Conservation (phyloP, 169 alveolate species). For the Cryptosporidium baileyi region DNA sequence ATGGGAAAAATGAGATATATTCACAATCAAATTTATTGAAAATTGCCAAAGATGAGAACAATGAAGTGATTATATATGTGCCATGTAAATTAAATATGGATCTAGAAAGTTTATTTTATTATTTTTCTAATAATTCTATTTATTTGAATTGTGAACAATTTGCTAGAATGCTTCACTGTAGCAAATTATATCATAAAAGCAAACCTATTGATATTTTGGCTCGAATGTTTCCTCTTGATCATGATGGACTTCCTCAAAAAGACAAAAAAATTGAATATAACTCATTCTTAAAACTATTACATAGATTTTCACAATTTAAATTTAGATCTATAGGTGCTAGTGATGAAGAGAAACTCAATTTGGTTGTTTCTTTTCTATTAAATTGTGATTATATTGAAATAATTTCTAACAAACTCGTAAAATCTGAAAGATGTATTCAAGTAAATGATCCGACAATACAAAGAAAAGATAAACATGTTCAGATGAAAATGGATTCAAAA, state of each 20-base stretch:
- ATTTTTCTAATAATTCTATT: slow-evolving; percentile 35
- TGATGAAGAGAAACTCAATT: slow-evolving; percentile 51
- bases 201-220: slow-evolving; percentile 61
- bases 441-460: slow-evolving; percentile 50
- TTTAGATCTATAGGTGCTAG: slow-evolving; percentile 39
- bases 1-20: neutral
- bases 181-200: slow-evolving; percentile 53
- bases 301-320: slow-evolving; percentile 37
- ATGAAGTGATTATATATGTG: slow-evolving; percentile 51
- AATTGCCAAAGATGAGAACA: slow-evolving; percentile 38
- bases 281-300: slow-evolving; percentile 32
- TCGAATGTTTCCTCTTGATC: slow-evolving; percentile 42
- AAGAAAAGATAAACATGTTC: slow-evolving; percentile 36
- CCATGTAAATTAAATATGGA: slow-evolving; percentile 65
- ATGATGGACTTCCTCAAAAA: neutral
- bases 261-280: slow-evolving; percentile 5
- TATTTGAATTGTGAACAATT: slow-evolving; percentile 34
- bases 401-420: slow-evolving; percentile 1
- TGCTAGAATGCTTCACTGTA: slow-evolving; percentile 44
- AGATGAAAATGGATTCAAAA: slow-evolving; percentile 7
- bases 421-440: slow-evolving; percentile 46
- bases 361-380: slow-evolving; percentile 42
- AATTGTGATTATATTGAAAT: slow-evolving; percentile 25
- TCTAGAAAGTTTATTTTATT: slow-evolving; percentile 48
- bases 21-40: slow-evolving; percentile 42